Conservation (phyloP, 495 filamentous ascomycete species). For the Glonium stellatum region DNA sequence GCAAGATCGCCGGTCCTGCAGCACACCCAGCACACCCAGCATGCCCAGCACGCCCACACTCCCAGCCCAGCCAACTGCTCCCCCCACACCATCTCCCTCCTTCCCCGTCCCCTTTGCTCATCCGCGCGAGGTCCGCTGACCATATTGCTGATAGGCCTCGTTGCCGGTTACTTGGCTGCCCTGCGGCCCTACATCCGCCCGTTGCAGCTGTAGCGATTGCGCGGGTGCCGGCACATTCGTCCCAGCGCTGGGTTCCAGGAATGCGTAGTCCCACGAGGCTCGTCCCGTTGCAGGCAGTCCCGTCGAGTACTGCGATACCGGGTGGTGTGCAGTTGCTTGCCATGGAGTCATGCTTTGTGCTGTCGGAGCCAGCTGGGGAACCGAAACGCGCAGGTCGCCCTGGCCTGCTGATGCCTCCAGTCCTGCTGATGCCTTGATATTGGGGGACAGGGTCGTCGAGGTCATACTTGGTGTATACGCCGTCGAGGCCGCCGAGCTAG, state of each 20-base stretch:
- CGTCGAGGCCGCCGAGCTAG: constrained; percentile 18
- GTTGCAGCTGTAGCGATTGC: constrained; percentile 29
- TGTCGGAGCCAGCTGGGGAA: constrained; percentile 17
- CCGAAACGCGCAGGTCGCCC: constrained; percentile 8
- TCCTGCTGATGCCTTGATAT: constrained; percentile 24
- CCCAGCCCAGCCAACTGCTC: no score
- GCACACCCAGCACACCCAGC: no score
- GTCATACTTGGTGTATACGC: constrained; percentile 23
- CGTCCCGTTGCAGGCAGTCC: constrained; percentile 14
- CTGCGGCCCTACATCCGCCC: constrained; percentile 20
- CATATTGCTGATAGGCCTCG: constrained; percentile 26
- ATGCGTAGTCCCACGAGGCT: constrained; percentile 24
- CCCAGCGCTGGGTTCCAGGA: constrained; percentile 14
- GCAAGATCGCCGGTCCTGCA: background rate
- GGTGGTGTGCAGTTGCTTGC: constrained; percentile 15
- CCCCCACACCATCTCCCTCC: background rate
- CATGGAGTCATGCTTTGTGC: constrained; percentile 26
- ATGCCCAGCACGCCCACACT: background rate
- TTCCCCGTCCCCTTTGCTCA: constrained; percentile 6
- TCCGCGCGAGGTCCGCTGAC: constrained; percentile 27
- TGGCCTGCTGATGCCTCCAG: constrained; percentile 26
- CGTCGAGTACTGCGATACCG: constrained; percentile 21
- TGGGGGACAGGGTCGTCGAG: constrained; percentile 23
- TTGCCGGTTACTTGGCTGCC: constrained; percentile 16
- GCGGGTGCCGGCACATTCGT: constrained; percentile 17